Evolutionary conservation across 2,329 filamentous ascomycete genomes (phyloP).

Genomic region (Rutstroemia sp.): DNA sequence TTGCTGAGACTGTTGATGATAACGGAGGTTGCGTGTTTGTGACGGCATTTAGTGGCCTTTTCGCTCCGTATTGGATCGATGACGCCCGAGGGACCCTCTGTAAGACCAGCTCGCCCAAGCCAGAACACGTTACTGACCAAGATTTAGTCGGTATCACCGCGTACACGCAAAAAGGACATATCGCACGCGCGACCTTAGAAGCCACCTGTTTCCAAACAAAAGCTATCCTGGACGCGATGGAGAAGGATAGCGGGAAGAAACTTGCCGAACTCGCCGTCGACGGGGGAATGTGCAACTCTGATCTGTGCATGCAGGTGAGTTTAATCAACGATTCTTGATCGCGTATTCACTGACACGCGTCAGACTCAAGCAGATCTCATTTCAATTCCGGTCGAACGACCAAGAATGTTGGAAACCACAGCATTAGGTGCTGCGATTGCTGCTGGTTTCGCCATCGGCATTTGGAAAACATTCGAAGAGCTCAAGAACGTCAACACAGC

Average conservation of each 20-base stretch:
- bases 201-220: conserved; percentile 70
- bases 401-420: conserved; percentile 77
- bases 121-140: conserved; percentile 7
- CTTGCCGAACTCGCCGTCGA: conserved; percentile 60
- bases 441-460: conserved; percentile 66
- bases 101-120: conserved; percentile 29
- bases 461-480: conserved; percentile 70
- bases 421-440: conserved; percentile 76
- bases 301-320: conserved; percentile 61
- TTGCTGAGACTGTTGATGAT: conserved; percentile 56
- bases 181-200: conserved; percentile 64
- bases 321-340: neutral
- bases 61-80: conserved; percentile 71
- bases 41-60: conserved; percentile 65
- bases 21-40: conserved; percentile 65
- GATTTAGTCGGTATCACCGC: conserved; percentile 55
- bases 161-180: conserved; percentile 62
- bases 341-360: neutral
- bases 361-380: conserved; percentile 75
- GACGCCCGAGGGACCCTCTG: conserved; percentile 65
- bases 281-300: conserved; percentile 65
- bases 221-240: conserved; percentile 67
- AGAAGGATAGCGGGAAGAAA: conserved; percentile 59
- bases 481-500: conserved; percentile 65
- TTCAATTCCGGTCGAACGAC: conserved; percentile 69